phyloP scores from a whole-genome alignment of 1,284 basidiomycete genomes.

The Moesziomyces antarcticus region DNA sequence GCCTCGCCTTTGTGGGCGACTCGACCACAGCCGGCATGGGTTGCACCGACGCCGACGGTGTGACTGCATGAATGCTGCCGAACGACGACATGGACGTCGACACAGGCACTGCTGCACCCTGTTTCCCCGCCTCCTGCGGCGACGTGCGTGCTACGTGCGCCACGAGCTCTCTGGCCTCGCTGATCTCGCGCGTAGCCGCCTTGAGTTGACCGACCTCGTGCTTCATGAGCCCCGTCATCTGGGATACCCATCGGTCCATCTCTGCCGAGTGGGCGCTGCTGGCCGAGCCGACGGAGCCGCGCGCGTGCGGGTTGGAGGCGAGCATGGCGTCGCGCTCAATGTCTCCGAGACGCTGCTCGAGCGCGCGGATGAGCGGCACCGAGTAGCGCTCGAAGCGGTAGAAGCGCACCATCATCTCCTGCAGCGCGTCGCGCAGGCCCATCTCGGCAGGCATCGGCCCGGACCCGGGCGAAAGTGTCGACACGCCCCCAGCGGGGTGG shows the following conservation, averaged over 20 bases:
- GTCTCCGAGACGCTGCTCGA: slow-evolving; percentile 62
- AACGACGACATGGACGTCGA: slow-evolving; percentile 22
- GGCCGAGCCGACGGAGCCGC: slow-evolving; percentile 9
- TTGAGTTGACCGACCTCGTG: slow-evolving; percentile 65
- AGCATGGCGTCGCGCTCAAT: slow-evolving; percentile 65
- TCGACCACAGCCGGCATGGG: slow-evolving; percentile 3
- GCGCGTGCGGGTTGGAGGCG: slow-evolving; percentile 38
- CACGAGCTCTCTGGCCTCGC: slow-evolving; percentile 52
- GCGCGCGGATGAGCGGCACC: slow-evolving; percentile 61
- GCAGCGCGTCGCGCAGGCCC: slow-evolving; percentile 55
- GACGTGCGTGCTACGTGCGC: slow-evolving; percentile 27
- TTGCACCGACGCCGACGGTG: slow-evolving; percentile 18
- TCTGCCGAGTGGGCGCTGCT: slow-evolving; percentile 29
- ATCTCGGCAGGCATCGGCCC: slow-evolving; percentile 56
- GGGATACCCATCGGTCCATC: slow-evolving; percentile 63
- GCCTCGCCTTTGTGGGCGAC: slow-evolving; percentile 3
- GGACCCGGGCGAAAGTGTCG: slow-evolving; percentile 42
- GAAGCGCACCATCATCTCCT: slow-evolving; percentile 66
- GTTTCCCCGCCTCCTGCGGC: neutral
- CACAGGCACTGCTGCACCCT: slow-evolving; percentile 1
- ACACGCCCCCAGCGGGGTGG: neutral
- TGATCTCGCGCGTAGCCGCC: slow-evolving; percentile 55
- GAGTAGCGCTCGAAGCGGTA: slow-evolving; percentile 67
- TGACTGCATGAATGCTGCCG: slow-evolving; percentile 29
- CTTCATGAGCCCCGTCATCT: slow-evolving; percentile 65